These are phyloP conservation scores for Fusarium ramigenum DNA, from an alignment of 2,329 filamentous ascomycete genomes.

Conservation along the genomic window DNA sequence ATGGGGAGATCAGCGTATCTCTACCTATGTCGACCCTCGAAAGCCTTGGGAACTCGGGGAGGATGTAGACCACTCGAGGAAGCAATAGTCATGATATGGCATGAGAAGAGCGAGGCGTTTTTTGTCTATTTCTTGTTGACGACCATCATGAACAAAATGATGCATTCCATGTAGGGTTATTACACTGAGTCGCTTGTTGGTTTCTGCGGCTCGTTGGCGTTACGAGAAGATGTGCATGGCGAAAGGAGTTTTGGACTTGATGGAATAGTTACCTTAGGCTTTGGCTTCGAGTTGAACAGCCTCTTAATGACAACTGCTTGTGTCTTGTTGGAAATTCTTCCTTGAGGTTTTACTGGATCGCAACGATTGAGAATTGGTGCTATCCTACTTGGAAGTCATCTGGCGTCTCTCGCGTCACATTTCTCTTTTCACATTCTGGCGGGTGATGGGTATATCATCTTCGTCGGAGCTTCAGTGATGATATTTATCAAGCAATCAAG, in stretches of 20 bases:
- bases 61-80: constrained; percentile 57
- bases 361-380: background rate
- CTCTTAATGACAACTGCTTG: constrained; percentile 19
- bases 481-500: background rate
- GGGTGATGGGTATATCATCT: background rate
- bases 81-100: constrained; percentile 32
- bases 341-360: background rate
- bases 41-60: constrained; percentile 63
- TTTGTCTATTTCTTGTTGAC: constrained; percentile 33
- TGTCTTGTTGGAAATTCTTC: background rate
- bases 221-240: constrained; percentile 36
- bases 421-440: background rate
- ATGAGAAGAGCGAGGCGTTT: constrained; percentile 39
- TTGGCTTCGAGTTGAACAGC: constrained; percentile 15
- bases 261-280: constrained; percentile 5
- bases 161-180: constrained; percentile 39
- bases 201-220: constrained; percentile 33
- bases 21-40: constrained; percentile 64
- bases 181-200: constrained; percentile 30
- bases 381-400: background rate
- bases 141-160: constrained; percentile 41
- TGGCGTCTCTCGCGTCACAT: background rate
- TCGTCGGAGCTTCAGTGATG: too few relatives aligned
- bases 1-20: constrained; percentile 65
- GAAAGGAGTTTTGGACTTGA: constrained; percentile 27